Evolutionary conservation across 2,329 filamentous ascomycete genomes (phyloP).

Genomic region (Thermothelomyces thermophilus): DNA sequence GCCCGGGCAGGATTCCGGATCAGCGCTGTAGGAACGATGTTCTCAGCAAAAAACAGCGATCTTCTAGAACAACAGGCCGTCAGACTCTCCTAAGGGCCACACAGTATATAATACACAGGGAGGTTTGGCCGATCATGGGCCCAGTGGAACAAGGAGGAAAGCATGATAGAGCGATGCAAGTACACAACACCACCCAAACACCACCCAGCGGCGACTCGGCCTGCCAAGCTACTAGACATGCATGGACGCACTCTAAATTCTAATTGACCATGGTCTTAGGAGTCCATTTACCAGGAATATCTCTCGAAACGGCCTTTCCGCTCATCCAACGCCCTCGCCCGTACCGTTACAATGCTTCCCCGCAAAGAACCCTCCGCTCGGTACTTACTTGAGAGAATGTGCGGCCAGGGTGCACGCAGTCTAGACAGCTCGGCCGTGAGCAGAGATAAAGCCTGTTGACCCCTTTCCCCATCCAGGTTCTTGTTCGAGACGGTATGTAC

Average conservation of each 20-base stretch:
- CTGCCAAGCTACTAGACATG: no score
- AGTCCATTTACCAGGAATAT: neutral
- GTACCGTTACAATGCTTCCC: conserved; percentile 9
- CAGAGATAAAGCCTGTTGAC: no score
- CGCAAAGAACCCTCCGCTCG: conserved; percentile 13
- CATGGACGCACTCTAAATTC: neutral
- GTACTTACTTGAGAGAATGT: conserved; percentile 16
- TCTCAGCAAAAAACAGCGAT: neutral
- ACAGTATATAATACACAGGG: no score
- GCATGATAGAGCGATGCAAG: no score
- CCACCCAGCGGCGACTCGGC: no score
- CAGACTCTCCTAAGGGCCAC: no score
- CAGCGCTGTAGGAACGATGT: neutral
- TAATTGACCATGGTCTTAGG: neutral
- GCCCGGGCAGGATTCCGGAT: neutral
- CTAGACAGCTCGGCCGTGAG: no score
- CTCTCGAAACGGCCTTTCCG: neutral
- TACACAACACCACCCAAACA: no score
- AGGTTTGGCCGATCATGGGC: no score
- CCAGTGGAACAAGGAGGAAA: no score
- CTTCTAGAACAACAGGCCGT: neutral
- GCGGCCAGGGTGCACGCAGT: neutral
- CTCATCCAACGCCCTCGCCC: conserved; percentile 17
- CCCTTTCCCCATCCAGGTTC: no score
- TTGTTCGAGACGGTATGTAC: no score